Evolutionary conservation across 1,284 basidiomycete species (phyloP).

Genomic region (Trametes versicolor): DNA sequence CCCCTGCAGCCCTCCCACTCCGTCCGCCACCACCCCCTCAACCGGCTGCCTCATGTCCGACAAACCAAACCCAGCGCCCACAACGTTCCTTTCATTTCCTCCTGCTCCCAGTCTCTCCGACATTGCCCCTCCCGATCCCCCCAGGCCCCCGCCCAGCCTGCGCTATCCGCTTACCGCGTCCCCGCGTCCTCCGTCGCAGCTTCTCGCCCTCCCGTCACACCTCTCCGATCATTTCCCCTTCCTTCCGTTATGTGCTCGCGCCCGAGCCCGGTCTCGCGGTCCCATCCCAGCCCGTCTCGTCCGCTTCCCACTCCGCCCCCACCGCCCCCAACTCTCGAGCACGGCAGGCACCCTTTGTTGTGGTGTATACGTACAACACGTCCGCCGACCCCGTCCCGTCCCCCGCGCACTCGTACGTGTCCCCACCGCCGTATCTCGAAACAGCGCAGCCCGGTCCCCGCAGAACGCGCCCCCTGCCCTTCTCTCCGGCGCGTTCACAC

Average conservation of each 20-base stretch:
- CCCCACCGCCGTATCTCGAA: conserved; percentile 2
- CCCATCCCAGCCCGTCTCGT: conserved; percentile 23
- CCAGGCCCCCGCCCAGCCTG: conserved; percentile 28
- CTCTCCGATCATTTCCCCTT: conserved; percentile 33
- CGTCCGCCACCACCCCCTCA: conserved; percentile 30
- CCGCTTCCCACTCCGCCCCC: conserved; percentile 22
- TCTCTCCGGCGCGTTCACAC: conserved; percentile 29
- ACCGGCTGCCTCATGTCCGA: conserved; percentile 39
- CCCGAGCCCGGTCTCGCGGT: conserved; percentile 29
- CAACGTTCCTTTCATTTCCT: conserved; percentile 45
- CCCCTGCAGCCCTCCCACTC: conserved; percentile 25
- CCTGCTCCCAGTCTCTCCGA: conserved; percentile 26
- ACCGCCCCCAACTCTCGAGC: background rate
- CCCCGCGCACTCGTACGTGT: background rate
- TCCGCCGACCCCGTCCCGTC: background rate
- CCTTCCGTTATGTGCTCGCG: conserved; percentile 14
- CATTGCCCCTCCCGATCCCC: conserved; percentile 11
- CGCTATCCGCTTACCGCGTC: conserved; percentile 21
- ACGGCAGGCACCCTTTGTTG: background rate
- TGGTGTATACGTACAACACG: background rate
- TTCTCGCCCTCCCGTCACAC: conserved; percentile 23
- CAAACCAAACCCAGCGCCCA: conserved; percentile 34
- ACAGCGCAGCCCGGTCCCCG: conserved; percentile 11
- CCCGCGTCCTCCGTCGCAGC: background rate
- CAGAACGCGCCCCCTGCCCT: background rate